These are phyloP conservation scores for Rhynchosporium agropyri DNA, from an alignment of 2,329 filamentous ascomycete species.

Conservation along the genomic window DNA sequence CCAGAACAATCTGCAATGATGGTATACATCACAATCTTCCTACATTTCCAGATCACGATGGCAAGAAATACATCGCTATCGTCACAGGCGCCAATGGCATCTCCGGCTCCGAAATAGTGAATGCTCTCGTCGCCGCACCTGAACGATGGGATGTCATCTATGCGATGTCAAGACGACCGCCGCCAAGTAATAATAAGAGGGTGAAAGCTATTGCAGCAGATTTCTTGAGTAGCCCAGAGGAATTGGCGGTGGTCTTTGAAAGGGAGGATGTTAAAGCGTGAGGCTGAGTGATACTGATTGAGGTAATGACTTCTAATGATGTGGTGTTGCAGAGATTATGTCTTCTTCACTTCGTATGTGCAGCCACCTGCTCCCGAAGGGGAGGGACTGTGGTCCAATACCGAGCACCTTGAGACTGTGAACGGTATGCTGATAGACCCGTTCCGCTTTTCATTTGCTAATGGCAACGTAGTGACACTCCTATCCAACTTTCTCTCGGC, in stretches of 20 bases:
- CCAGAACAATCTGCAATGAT: neutral
- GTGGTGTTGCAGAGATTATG: slow-evolving; percentile 16
- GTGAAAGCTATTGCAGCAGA: slow-evolving; percentile 25
- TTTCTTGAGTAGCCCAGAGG: slow-evolving; percentile 26
- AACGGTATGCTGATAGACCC: slow-evolving; percentile 19
- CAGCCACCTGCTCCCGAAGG: slow-evolving; percentile 23
- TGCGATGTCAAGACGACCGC: slow-evolving; percentile 26
- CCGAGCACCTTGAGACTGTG: slow-evolving; percentile 22
- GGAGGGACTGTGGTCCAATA: slow-evolving; percentile 22
- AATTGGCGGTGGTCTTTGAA: slow-evolving; percentile 19
- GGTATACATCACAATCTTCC: slow-evolving; percentile 36
- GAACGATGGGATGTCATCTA: slow-evolving; percentile 30
- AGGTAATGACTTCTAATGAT: neutral
- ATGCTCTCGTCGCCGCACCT: slow-evolving; percentile 25
- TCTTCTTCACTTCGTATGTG: slow-evolving; percentile 29
- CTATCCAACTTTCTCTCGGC: slow-evolving; percentile 28
- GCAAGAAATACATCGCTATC: slow-evolving; percentile 28
- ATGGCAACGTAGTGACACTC: slow-evolving; percentile 14
- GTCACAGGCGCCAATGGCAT: slow-evolving; percentile 34
- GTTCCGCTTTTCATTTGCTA: neutral
- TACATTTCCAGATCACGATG: slow-evolving; percentile 28
- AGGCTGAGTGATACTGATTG: neutral
- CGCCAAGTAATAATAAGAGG: slow-evolving; percentile 9
- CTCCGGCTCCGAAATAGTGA: slow-evolving; percentile 29
- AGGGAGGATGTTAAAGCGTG: slow-evolving; percentile 21